Evolutionary conservation across 495 filamentous ascomycete species (phyloP).

Genomic region (Cercophora sp.): DNA sequence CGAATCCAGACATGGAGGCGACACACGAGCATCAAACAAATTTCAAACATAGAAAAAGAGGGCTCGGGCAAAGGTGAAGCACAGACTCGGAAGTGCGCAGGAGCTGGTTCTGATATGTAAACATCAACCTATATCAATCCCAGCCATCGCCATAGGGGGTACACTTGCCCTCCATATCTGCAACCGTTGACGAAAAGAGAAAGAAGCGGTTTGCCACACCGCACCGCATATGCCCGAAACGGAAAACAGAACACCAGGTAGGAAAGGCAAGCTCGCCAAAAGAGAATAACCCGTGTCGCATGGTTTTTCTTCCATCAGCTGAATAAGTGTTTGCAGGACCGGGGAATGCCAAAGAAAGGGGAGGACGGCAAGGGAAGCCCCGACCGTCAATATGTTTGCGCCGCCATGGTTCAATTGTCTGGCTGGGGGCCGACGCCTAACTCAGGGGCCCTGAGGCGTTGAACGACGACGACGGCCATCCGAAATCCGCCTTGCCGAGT

Average conservation of each 20-base stretch:
- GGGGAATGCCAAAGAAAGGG: background rate
- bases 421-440: too few relatives aligned
- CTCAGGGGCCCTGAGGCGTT: too few relatives aligned
- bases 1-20: background rate
- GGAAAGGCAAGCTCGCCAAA: background rate
- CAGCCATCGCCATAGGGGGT: constrained; percentile 1
- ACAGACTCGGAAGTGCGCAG: background rate
- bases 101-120: constrained; percentile 10
- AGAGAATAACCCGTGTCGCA: background rate
- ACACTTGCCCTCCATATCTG: constrained; percentile 12
- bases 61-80: background rate
- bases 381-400: too few relatives aligned
- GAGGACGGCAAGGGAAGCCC: too few relatives aligned
- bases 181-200: constrained; percentile 9
- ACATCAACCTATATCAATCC: constrained; percentile 11
- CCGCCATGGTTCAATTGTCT: too few relatives aligned
- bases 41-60: constrained; percentile 6
- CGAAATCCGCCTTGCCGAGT: background rate
- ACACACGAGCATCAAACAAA: constrained; percentile 12
- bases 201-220: constrained; percentile 3
- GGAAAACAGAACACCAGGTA: background rate
- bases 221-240: constrained; percentile 1
- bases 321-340: background rate
- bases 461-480: background rate
- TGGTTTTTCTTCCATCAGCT: background rate